Conservation (phyloP, 2,329 filamentous ascomycete species). For the Colletotrichum lentis region DNA sequence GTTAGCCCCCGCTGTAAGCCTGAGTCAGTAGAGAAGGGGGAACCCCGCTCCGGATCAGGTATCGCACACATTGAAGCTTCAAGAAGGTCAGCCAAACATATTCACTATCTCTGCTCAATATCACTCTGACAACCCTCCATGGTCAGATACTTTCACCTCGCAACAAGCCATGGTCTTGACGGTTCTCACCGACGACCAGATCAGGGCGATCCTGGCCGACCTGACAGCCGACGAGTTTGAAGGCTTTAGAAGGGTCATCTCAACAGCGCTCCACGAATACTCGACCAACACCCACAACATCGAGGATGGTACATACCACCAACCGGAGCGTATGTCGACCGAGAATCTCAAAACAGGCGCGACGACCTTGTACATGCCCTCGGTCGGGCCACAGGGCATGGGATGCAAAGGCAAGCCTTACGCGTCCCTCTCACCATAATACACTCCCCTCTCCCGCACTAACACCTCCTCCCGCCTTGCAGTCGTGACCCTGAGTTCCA, state of each 20-base stretch:
- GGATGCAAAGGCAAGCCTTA: slow-evolving; percentile 69
- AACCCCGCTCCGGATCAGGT: slow-evolving; percentile 28
- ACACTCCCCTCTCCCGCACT: slow-evolving; percentile 11
- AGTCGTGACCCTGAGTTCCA: slow-evolving; percentile 71
- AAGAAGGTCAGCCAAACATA: neutral
- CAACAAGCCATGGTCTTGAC: slow-evolving; percentile 60
- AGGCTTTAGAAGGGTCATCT: slow-evolving; percentile 58
- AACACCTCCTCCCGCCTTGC: slow-evolving; percentile 18
- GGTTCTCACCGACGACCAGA: slow-evolving; percentile 65
- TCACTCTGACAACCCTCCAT: neutral
- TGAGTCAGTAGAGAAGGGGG: slow-evolving; percentile 21
- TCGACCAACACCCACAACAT: slow-evolving; percentile 62
- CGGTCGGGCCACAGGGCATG: slow-evolving; percentile 68
- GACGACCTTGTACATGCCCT: slow-evolving; percentile 79
- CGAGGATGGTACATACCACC: slow-evolving; percentile 58
- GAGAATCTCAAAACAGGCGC: slow-evolving; percentile 58
- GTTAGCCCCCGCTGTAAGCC: slow-evolving; percentile 19
- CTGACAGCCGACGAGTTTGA: slow-evolving; percentile 63
- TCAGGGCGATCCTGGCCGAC: slow-evolving; percentile 62
- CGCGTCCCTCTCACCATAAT: neutral
- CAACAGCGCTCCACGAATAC: slow-evolving; percentile 66
- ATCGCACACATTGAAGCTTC: neutral
- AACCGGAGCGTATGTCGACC: slow-evolving; percentile 62
- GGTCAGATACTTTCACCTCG: neutral
- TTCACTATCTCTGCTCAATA: neutral